Evolutionary conservation across 768 basidiomycete genomes (phyloP).

Genomic region (Pholiota molesta): DNA sequence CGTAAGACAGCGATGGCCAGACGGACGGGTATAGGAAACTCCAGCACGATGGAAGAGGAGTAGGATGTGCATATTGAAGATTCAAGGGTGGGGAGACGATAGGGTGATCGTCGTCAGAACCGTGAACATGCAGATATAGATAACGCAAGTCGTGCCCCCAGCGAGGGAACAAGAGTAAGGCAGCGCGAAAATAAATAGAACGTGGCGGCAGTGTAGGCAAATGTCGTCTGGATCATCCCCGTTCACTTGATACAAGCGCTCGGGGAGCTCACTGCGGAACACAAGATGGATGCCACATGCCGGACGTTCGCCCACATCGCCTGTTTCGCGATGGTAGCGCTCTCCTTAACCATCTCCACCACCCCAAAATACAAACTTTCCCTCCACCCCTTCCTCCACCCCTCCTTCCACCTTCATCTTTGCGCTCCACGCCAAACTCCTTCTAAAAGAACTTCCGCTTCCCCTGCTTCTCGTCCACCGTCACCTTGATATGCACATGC

Average conservation of each 20-base stretch:
- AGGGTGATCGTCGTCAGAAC: background rate
- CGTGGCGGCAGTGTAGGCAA: background rate
- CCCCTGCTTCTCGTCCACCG: constrained; percentile 65
- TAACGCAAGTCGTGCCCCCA: background rate
- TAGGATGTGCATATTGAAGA: background rate
- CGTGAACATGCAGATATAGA: background rate
- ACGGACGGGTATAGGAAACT: background rate
- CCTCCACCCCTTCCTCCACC: background rate
- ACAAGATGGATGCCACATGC: background rate
- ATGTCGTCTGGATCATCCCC: background rate
- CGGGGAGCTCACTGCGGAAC: background rate
- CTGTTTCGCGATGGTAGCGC: background rate
- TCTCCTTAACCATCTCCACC: background rate
- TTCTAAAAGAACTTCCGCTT: constrained; percentile 77
- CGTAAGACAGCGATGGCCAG: background rate
- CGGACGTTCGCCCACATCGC: background rate
- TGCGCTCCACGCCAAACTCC: background rate
- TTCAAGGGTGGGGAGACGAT: background rate
- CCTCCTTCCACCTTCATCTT: background rate
- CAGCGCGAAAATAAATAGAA: background rate
- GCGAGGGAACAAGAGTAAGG: background rate
- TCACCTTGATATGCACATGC: constrained; percentile 77
- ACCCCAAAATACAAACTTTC: background rate
- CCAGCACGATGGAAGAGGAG: background rate
- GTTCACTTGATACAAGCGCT: background rate